Conservation (phyloP, 169 alveolate genomes). For the Plasmodium gallinaceum region DNA sequence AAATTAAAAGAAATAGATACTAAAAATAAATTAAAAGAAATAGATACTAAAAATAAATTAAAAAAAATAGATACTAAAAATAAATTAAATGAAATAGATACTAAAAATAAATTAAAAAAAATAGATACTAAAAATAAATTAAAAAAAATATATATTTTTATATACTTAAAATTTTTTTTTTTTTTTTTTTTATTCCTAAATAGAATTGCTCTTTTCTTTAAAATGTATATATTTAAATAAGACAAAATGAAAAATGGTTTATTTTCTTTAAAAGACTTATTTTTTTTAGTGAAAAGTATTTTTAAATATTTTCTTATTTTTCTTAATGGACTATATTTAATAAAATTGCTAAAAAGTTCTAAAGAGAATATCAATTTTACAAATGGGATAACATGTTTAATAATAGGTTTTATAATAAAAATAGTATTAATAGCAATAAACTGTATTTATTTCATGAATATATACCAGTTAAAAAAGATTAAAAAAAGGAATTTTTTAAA, state of each 20-base stretch:
- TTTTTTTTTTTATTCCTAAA: too few relatives aligned
- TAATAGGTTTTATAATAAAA: conserved; percentile 48
- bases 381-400: conserved; percentile 18
- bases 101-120: too few relatives aligned
- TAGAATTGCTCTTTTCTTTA: neutral
- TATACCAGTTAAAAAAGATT: conserved; percentile 24
- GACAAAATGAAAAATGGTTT: conserved; percentile 64
- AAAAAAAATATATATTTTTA: too few relatives aligned
- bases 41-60: too few relatives aligned
- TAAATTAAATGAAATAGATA: too few relatives aligned
- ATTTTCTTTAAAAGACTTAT: conserved; percentile 39
- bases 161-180: too few relatives aligned
- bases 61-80: too few relatives aligned
- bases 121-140: too few relatives aligned
- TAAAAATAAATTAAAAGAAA: too few relatives aligned
- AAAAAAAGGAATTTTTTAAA: conserved; percentile 13
- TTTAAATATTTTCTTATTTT: conserved; percentile 58
- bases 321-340: conserved; percentile 40
- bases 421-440: conserved; percentile 36
- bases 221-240: conserved; percentile 20
- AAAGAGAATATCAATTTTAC: conserved; percentile 14
- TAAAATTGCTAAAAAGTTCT: conserved; percentile 17
- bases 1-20: too few relatives aligned
- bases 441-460: conserved; percentile 32
- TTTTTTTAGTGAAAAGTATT: conserved; percentile 47